Evolutionary conservation across 768 basidiomycete species (phyloP), one percentile per base, ranked within the genome.

Genomic region (Tylopilus balloui): DNA sequence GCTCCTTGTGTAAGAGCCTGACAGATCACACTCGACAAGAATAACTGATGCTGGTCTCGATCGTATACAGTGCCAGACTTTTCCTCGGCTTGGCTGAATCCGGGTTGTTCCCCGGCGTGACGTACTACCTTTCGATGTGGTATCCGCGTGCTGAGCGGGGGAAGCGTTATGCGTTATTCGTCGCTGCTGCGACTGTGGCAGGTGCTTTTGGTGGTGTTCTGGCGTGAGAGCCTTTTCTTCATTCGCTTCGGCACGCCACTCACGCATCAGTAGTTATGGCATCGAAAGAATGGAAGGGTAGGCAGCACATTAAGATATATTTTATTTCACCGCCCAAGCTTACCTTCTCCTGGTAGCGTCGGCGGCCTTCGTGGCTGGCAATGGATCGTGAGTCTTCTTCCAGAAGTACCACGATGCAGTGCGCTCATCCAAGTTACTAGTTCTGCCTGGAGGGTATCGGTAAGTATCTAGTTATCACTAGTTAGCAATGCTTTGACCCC

Each of bases 91-190:
- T 76, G 34, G 64, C 74, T 19, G 78, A 78, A 52, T 67, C 71
- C 25, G 78, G 79, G 37, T 54, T 75, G 10, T 63, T 70, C 43
- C 69, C 73, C 0, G 71, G 70, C 3, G 59, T 73, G 42, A 58
- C 68, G 13, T 77, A 67, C 51, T 73, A 70, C 27, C 59, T 81
- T 27, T 78, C 78, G 3, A 62, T 76, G 40, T 84, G 81, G 81
- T 80, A 87, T 60, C 73, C 78, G 9, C 69, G 77, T 36, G 65
- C 69, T 34, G 82, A 84, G 56, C 77, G 77, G 38, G 80, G 76
- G 12, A 66, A 66, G 51, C 76, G 83, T 31, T 70, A 79, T 29
- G 79, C 82, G 1, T 62, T 83, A 14, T 83, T 85, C 70, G 74
- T 77, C 62, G 75, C 76, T 14, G 78, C 78, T 41, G 78, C 80